Conservation (phyloP, 2,329 filamentous ascomycete genomes). For the Endoconidiophora laricicola region DNA sequence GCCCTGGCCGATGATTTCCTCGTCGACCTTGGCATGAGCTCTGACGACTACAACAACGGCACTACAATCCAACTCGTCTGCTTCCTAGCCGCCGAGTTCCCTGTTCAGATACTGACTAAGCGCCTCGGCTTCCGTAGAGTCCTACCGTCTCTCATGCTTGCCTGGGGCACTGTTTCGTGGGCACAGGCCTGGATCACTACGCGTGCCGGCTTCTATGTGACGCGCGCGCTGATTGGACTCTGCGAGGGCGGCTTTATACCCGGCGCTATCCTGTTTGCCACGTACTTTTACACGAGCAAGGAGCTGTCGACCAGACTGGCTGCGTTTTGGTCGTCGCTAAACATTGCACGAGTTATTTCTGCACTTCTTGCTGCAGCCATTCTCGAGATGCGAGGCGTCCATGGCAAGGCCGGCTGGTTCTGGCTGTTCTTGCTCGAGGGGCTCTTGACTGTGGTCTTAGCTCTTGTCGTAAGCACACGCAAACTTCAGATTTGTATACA, state of each 20-base stretch:
- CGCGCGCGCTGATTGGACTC: constrained; percentile 34
- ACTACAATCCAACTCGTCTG: constrained; percentile 37
- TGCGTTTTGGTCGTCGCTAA: constrained; percentile 47
- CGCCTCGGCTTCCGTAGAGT: constrained; percentile 39
- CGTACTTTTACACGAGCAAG: constrained; percentile 54
- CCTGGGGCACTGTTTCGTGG: constrained; percentile 27
- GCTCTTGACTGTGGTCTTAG: constrained; percentile 48
- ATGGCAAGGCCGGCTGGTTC: constrained; percentile 35
- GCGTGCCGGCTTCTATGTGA: constrained; percentile 31
- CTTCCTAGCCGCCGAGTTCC: constrained; percentile 40
- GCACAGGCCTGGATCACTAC: constrained; percentile 35
- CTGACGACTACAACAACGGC: constrained; percentile 41
- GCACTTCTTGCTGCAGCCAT: constrained; percentile 48
- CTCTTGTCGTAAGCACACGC: constrained; percentile 21
- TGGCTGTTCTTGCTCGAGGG: constrained; percentile 55
- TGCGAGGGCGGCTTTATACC: constrained; percentile 43
- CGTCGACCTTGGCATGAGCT: constrained; percentile 30
- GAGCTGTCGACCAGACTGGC: constrained; percentile 51
- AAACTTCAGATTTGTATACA: neutral
- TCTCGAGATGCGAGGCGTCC: constrained; percentile 45
- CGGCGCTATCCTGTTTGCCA: constrained; percentile 46
- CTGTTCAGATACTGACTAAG: constrained; percentile 41
- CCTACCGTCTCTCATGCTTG: constrained; percentile 33
- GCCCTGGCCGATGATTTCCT: constrained; percentile 47
- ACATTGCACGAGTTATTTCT: constrained; percentile 19